Percentiles rank a stretch among this genome's conserved stretches.
Conservation (phyloP, 305 asterid genomes). For the Fraxinus sp. region DNA sequence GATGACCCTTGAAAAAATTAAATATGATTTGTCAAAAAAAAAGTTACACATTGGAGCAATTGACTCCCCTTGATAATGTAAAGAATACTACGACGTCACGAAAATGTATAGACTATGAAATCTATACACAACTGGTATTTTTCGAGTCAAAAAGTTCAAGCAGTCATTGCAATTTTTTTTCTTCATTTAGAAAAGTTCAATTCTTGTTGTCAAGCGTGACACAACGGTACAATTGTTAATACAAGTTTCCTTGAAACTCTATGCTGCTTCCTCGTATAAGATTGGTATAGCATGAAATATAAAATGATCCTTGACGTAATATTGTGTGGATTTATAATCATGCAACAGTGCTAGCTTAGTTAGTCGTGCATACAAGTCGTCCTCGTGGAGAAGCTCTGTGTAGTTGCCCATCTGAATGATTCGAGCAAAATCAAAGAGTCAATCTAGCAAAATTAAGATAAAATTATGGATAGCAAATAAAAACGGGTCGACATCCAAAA, state of each 20-base stretch:
- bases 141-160: constrained; percentile 25
- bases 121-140: constrained; percentile 6
- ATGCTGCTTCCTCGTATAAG: not conserved
- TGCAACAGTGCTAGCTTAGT: constrained; percentile 66
- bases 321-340: constrained; percentile 22
- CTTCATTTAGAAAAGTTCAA: not conserved
- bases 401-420: too few relatives aligned
- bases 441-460: too few relatives aligned
- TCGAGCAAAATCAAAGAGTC: too few relatives aligned
- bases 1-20: not conserved
- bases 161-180: constrained; percentile 16
- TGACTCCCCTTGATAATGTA: not conserved
- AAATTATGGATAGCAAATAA: too few relatives aligned
- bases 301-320: constrained; percentile 3
- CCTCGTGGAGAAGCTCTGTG: too few relatives aligned
- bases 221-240: not conserved
- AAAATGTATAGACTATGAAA: too few relatives aligned
- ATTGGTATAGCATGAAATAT: not conserved
- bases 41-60: not conserved
- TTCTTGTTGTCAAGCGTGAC: constrained; percentile 7
- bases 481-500: too few relatives aligned
- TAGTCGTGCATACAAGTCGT: too few relatives aligned
- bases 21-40: not conserved
- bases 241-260: not conserved
- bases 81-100: not conserved